Base-by-base conservation (phyloP, 2,329 filamentous ascomycete species). In the Fusarium pseudocircinatum region DNA sequence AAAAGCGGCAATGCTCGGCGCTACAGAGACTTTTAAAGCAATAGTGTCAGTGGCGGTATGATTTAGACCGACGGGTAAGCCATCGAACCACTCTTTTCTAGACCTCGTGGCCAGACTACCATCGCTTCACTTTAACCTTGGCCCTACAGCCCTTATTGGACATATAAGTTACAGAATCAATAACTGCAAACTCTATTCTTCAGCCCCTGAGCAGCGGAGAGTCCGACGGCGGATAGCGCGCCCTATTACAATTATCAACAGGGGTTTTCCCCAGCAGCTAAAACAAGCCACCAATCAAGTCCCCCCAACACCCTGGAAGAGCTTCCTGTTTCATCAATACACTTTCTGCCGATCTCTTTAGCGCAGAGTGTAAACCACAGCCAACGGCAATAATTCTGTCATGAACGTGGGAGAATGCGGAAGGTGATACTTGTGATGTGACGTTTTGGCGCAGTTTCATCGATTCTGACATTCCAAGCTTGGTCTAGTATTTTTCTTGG, bases 1-100 rank as follows among this genome's bases (percentile, higher is more conserved):
- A 10, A n/a, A 40, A 16, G 11, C 12, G 15, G 34, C 18, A 13
- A 11, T 14, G 18, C 2, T 18, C 15, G 7, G 34, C 24, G 14
- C 8, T 18, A 1, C 1, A n/a, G 24, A 22, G 11, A 7, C 8
- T 14, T 12, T 3, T 28, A 1, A 10, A 4, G 22, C 5, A n/a
- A 4, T n/a, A n/a, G 26, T 3, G 2, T 6, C 8, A 2, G 50
- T 54, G 50, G 34, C 50, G 34, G 24, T n/a, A 54, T 14, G 6
- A 7, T 54, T n/a, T 16, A 39, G 24, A 2, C 34, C 7, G 11
- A 53, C 11, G 24, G 14, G 14, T n/a, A 54, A 39, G 34, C 24
- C 34, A 54, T 40, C 24, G 26, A 10, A 40, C 50, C 34, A 39
- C 24, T 53, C 20, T 53, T 28, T 2, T 28, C 24, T 40, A 30